These are phyloP conservation scores for Naganishia antarctica DNA, from an alignment of 768 basidiomycete species.

Conservation along the genomic window DNA sequence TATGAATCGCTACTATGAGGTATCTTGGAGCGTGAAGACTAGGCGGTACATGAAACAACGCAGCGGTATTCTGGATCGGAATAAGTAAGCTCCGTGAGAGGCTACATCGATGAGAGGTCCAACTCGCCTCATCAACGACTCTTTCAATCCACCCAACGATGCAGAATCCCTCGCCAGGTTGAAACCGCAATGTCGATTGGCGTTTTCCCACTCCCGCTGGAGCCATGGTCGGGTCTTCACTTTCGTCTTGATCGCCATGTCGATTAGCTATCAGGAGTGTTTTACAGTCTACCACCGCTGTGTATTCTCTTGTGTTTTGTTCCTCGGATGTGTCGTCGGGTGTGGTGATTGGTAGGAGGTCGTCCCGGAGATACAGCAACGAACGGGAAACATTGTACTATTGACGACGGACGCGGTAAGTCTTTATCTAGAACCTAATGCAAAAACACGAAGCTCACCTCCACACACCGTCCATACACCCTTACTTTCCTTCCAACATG, in stretches of 20 bases:
- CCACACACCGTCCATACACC: slow-evolving; percentile 6
- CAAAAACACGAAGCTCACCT: background rate
- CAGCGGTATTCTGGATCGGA: background rate
- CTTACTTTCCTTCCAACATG: slow-evolving; percentile 13
- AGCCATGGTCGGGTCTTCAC: background rate
- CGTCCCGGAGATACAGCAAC: slow-evolving; percentile 4
- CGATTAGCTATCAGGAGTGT: background rate
- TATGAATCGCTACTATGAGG: background rate
- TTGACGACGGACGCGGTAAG: too few species aligned
- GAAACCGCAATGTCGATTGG: background rate
- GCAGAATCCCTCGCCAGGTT: background rate
- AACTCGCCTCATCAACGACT: background rate
- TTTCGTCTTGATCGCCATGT: background rate
- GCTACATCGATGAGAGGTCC: background rate
- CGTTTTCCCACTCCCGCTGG: too few species aligned
- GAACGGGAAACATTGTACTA: background rate
- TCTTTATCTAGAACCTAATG: background rate
- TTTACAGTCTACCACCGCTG: background rate
- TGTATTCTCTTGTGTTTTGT: background rate
- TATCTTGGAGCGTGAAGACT: background rate
- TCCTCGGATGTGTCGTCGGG: background rate
- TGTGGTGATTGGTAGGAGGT: background rate
- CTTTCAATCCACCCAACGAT: slow-evolving; percentile 9
- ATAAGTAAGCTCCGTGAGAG: background rate
- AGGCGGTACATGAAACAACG: background rate